Evolutionary conservation across 305 asterid species (phyloP).

Genomic region (Solanum hybrid): DNA sequence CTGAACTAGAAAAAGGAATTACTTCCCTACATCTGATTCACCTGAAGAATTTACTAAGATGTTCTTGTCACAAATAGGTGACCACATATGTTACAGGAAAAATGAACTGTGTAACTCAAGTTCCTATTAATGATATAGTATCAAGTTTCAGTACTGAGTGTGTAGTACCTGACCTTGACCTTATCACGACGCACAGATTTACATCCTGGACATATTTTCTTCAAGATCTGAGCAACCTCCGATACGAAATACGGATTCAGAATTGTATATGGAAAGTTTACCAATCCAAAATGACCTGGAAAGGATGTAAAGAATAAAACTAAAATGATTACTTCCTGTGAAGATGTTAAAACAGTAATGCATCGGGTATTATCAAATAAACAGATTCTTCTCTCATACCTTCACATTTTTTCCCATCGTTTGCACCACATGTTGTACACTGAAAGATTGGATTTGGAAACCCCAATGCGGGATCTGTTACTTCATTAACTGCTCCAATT

Average conservation of each 20-base stretch:
- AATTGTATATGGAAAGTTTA: slow-evolving; percentile 62
- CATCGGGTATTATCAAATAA: slow-evolving; percentile 10
- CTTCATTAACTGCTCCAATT: slow-evolving; percentile 52
- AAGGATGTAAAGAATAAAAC: slow-evolving; percentile 9
- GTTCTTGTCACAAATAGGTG: not conserved
- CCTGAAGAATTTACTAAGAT: not conserved
- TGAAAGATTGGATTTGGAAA: slow-evolving; percentile 49
- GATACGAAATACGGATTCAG: slow-evolving; percentile 68
- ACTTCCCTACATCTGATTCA: not conserved
- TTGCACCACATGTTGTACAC: slow-evolving; percentile 79
- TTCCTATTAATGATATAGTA: not conserved
- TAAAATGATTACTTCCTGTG: not conserved
- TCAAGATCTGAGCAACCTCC: slow-evolving; percentile 67
- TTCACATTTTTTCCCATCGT: slow-evolving; percentile 59
- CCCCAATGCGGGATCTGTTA: slow-evolving; percentile 79
- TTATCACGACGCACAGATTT: slow-evolving; percentile 40
- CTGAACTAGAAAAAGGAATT: not conserved
- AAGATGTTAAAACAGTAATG: slow-evolving; percentile 9
- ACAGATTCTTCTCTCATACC: slow-evolving; percentile 34
- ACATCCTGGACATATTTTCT: slow-evolving; percentile 87
- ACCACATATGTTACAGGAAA: not conserved
- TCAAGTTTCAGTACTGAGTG: slow-evolving; percentile 23
- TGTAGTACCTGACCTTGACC: slow-evolving; percentile 60
- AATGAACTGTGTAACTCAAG: not conserved
- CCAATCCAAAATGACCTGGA: slow-evolving; percentile 94